Evolutionary conservation across 176 grass and related monocot species (phyloP), one percentile per base, ranked within the genome.

Genomic region (Carex scoparia): DNA sequence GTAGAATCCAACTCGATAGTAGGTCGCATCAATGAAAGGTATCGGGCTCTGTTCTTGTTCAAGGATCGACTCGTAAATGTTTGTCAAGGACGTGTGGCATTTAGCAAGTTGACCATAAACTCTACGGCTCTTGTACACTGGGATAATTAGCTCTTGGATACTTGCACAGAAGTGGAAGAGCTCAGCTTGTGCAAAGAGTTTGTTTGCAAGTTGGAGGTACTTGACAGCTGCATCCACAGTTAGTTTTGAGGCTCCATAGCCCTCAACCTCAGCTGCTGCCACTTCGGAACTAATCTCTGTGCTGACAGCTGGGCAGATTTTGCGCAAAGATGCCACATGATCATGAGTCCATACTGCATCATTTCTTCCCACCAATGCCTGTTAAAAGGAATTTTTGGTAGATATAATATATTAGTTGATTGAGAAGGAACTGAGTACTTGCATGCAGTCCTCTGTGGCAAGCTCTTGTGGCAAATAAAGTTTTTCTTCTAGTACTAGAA

Each of bases 311-410:
- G 96, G 96, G 78, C 96, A 99, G 87, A 99, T 99, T 94, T 89
- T 99, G 75, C 85, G 14, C 62, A 99, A 84, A 16, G 93, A 93
- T 77, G 91, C 85, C 42, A 95, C 93, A 81, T 99, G 93, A 53
- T 99, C 96, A 80, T 72, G 91, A 86, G 81, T 92, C 96, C 96
- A 99, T 75, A 95, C 93, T 15, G 96, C 87, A 89, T 99, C 96
- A 46, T 99, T 95, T 85, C 93, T 99, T 89, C 96, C 96, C 79
- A 99, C 96, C 79, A 99, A 86, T 58, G 96, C 96, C 96, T 99
- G 84, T 79, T 86, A 69, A 61, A 78, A 89, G 61, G 12, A 19
- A n/a, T 56, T 19, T 72, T 79, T 18, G 12, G 57, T 82, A 86
- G 6, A 76, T 23, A 72, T 72, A 7, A 35, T 53, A 53, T 53